phyloP scores from a whole-genome alignment of 1,284 basidiomycete genomes.

The Cryptococcus sp. region DNA sequence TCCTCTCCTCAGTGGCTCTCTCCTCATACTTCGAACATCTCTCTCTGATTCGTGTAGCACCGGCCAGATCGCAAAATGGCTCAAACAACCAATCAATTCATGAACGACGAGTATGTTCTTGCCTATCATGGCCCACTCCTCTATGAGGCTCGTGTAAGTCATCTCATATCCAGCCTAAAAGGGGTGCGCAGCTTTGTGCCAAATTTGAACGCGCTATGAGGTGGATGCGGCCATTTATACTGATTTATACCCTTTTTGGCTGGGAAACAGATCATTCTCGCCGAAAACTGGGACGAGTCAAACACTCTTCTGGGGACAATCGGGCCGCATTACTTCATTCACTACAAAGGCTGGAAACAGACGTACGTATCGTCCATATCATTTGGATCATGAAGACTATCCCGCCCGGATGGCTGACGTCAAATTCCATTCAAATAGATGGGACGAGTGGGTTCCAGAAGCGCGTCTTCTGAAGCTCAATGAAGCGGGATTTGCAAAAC shows the following conservation, averaged over 20 bases:
- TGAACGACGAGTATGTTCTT: slow-evolving; percentile 73
- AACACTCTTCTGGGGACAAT: slow-evolving; percentile 66
- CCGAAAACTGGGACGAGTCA: slow-evolving; percentile 71
- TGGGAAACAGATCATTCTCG: slow-evolving; percentile 66
- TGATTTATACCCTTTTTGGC: slow-evolving; percentile 18
- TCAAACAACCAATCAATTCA: slow-evolving; percentile 44
- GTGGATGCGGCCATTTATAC: slow-evolving; percentile 14
- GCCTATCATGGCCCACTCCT: slow-evolving; percentile 94
- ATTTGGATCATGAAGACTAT: neutral
- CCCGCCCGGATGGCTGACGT: neutral
- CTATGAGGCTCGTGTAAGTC: slow-evolving; percentile 81
- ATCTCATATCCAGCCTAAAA: slow-evolving; percentile 11
- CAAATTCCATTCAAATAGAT: slow-evolving; percentile 58
- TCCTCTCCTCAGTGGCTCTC: neutral
- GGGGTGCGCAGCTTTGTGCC: slow-evolving; percentile 17
- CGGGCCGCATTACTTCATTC: slow-evolving; percentile 89
- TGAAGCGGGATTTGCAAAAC: slow-evolving; percentile 78
- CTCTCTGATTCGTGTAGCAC: neutral
- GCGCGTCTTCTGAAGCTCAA: slow-evolving; percentile 81
- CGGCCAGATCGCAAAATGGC: slow-evolving; percentile 21
- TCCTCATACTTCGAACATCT: neutral
- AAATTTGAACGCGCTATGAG: slow-evolving; percentile 7
- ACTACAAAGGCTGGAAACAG: slow-evolving; percentile 99
- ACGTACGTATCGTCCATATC: slow-evolving; percentile 64
- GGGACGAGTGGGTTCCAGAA: slow-evolving; percentile 97